Percentiles rank a stretch among this genome's conserved stretches.
Conservation (phyloP, 2,329 filamentous ascomycete species). For the Penicillium capsulatum region DNA sequence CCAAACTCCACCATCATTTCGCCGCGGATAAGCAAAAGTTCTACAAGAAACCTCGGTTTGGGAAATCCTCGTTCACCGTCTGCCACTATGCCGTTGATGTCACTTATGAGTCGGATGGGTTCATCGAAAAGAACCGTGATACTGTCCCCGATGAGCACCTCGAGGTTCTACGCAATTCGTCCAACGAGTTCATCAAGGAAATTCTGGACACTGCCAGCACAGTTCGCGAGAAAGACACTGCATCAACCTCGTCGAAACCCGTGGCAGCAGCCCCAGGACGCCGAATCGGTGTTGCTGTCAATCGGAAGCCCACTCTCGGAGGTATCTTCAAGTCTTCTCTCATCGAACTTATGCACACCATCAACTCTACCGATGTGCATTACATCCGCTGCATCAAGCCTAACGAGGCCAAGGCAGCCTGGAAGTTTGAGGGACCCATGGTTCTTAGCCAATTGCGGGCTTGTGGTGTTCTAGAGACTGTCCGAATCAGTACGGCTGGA, state of each 20-base stretch:
- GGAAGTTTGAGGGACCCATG: constrained; percentile 99
- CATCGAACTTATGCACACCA: constrained; percentile 96
- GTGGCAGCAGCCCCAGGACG: constrained; percentile 65
- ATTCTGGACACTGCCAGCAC: constrained; percentile 81
- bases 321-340: constrained; percentile 98
- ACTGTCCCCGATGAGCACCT: constrained; percentile 98
- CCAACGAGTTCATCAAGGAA: constrained; percentile 76
- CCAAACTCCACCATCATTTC: constrained; percentile 92
- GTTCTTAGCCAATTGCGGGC: constrained; percentile 93
- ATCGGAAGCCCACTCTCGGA: constrained; percentile 92
- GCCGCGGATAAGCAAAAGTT: constrained; percentile 87
- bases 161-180: constrained; percentile 80
- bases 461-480: constrained; percentile 97
- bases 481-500: constrained; percentile 93
- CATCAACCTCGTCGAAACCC: constrained; percentile 66
- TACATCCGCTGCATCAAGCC: constrained; percentile 99
- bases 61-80: constrained; percentile 94
- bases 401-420: constrained; percentile 92
- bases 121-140: constrained; percentile 99
- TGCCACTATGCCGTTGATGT: constrained; percentile 98
- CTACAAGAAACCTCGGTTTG: constrained; percentile 97
- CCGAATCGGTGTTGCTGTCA: constrained; percentile 85
- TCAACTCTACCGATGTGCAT: constrained; percentile 96
- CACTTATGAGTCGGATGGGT: constrained; percentile 97
- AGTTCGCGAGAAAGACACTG: constrained; percentile 82